Conservation (phyloP, 2,329 filamentous ascomycete genomes). For the Diaporthe vaccinii region DNA sequence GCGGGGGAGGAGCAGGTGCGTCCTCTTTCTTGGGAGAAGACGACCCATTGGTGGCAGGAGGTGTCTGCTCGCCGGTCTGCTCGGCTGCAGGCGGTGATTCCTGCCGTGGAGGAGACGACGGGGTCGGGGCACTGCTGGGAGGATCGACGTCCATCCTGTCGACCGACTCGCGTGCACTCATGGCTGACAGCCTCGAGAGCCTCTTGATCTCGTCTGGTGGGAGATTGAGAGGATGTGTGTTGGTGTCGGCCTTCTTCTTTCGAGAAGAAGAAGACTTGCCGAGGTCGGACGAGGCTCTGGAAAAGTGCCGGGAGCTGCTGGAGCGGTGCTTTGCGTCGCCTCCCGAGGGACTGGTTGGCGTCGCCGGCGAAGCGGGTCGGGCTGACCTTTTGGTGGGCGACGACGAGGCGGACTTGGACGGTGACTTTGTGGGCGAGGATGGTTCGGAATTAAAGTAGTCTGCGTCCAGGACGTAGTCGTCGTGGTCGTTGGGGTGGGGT, state of each 20-base stretch:
- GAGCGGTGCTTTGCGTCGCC: conserved; percentile 50
- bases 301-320: conserved; percentile 58
- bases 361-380: conserved; percentile 49
- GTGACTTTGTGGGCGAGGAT: conserved; percentile 47
- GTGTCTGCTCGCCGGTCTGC: conserved; percentile 59
- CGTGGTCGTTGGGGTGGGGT: conserved; percentile 38
- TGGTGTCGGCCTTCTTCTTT: conserved; percentile 71
- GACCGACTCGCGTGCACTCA: conserved; percentile 70
- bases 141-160: conserved; percentile 79
- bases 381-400: conserved; percentile 56
- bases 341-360: conserved; percentile 48
- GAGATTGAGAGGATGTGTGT: conserved; percentile 90
- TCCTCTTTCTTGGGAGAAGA: conserved; percentile 59
- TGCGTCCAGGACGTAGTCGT: conserved; percentile 53
- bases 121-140: conserved; percentile 59
- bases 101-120: conserved; percentile 66
- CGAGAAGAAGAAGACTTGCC: conserved; percentile 59
- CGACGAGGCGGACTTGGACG: conserved; percentile 46
- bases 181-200: conserved; percentile 75
- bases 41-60: conserved; percentile 65
- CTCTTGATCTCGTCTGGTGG: conserved; percentile 90
- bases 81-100: conserved; percentile 57
- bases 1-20: conserved; percentile 78
- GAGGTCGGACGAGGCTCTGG: conserved; percentile 63
- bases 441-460: conserved; percentile 52